These are phyloP conservation scores for Debaryomyces fabryi DNA, from an alignment of 1,139 yeast species.

Conservation along the genomic window DNA sequence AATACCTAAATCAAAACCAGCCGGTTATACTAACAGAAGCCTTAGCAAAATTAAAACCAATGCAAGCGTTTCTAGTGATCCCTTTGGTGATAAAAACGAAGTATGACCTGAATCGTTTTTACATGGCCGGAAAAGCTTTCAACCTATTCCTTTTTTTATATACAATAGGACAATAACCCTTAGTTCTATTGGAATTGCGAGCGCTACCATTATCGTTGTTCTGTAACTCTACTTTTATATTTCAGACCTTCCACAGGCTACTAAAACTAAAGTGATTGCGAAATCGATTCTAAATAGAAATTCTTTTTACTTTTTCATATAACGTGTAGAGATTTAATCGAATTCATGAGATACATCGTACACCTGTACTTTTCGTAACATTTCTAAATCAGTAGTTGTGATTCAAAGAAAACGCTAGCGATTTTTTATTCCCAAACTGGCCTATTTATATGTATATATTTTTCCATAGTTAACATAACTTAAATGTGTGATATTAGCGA, in stretches of 20 bases:
- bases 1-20: slow-evolving; percentile 29
- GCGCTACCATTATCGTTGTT: neutral
- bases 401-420: no score
- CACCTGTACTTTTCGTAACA: no score
- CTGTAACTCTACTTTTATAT: neutral
- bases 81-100: slow-evolving; percentile 69
- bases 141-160: neutral
- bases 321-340: neutral
- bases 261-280: neutral
- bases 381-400: no score
- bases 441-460: no score
- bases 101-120: slow-evolving; percentile 19
- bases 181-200: neutral
- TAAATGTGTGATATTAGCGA: no score
- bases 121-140: neutral
- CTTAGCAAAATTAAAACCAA: slow-evolving; percentile 28
- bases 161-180: neutral
- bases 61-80: slow-evolving; percentile 51
- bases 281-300: neutral
- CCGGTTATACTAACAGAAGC: slow-evolving; percentile 11
- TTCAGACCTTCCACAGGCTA: neutral
- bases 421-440: no score
- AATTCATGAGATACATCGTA: neutral
- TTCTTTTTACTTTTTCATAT: neutral
- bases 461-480: no score